These are phyloP conservation scores for Aureobasidium sp. DNA, from an alignment of 2,329 filamentous ascomycete genomes.

Conservation along the genomic window DNA sequence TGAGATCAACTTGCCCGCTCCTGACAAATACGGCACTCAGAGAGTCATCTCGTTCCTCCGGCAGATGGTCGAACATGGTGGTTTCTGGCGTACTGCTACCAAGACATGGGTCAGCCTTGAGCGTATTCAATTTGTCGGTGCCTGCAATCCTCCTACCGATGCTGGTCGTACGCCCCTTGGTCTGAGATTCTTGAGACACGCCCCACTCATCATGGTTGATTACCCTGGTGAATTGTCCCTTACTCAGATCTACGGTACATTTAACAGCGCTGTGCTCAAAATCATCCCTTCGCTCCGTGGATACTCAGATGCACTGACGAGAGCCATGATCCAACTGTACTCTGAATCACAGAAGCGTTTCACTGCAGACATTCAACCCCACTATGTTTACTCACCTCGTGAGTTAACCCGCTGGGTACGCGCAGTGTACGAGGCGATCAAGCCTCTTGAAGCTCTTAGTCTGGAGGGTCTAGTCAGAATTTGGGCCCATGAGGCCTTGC, in stretches of 20 bases:
- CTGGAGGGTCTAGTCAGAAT: conserved; percentile 91
- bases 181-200: conserved; percentile 87
- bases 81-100: conserved; percentile 96
- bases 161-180: conserved; percentile 93
- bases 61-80: conserved; percentile 96
- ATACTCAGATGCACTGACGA: conserved; percentile 87
- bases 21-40: conserved; percentile 96
- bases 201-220: conserved; percentile 98
- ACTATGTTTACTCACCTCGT: conserved; percentile 98
- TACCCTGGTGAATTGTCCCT: conserved; percentile 95
- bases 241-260: conserved; percentile 96
- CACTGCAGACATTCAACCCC: conserved; percentile 92
- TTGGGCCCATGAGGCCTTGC: conserved; percentile 94
- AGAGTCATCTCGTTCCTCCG: conserved; percentile 94
- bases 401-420: conserved; percentile 97
- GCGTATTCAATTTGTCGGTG: conserved; percentile 96
- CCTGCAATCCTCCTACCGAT: conserved; percentile 96
- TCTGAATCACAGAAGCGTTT: conserved; percentile 90
- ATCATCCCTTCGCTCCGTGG: conserved; percentile 92
- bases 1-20: conserved; percentile 97
- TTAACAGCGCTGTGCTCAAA: conserved; percentile 94
- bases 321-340: conserved; percentile 96
- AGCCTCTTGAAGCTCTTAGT: conserved; percentile 78
- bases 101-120: conserved; percentile 98
- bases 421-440: conserved; percentile 93